phyloP scores from a whole-genome alignment of 228 moss, liverwort and hornwort genomes.

The Sphagnum fallax region DNA sequence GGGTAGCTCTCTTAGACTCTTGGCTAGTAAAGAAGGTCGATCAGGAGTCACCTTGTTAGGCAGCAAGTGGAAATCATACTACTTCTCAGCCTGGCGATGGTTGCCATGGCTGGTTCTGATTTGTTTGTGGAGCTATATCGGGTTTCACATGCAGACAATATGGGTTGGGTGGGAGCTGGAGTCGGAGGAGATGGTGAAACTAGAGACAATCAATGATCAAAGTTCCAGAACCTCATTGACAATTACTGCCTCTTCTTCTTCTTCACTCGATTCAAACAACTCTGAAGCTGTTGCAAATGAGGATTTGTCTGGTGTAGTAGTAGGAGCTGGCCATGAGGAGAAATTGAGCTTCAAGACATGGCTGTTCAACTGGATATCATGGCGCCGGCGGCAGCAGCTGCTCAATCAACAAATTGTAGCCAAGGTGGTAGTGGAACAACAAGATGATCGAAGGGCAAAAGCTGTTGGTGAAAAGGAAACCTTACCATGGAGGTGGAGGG shows the following conservation, averaged over 20 bases:
- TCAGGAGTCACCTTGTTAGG: constrained; percentile 4
- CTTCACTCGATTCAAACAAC: constrained; percentile 5
- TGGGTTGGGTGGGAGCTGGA: constrained; percentile 24
- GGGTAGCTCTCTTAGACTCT: constrained; percentile 2
- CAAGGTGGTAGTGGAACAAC: not conserved
- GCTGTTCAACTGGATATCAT: constrained; percentile 4
- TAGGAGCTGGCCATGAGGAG: not conserved
- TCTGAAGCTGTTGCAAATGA: constrained; percentile 1
- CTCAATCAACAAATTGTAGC: not conserved
- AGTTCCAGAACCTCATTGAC: not conserved
- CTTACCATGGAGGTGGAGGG: not conserved
- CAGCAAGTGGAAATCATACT: constrained; percentile 1
- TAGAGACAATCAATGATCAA: not conserved
- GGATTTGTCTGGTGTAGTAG: not conserved
- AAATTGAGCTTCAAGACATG: not conserved
- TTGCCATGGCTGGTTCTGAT: constrained; percentile 48
- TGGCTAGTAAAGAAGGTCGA: constrained; percentile 14
- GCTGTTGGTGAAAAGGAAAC: not conserved
- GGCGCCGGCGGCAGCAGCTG: not conserved
- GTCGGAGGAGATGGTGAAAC: not conserved
- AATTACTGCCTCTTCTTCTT: not conserved
- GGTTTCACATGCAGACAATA: constrained; percentile 33
- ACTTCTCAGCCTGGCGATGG: constrained; percentile 16
- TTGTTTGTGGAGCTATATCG: constrained; percentile 37
- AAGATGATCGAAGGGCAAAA: constrained; percentile 1